Evolutionary conservation across 2,329 filamentous ascomycete species (phyloP).

Genomic region (Botrytis tulipae): DNA sequence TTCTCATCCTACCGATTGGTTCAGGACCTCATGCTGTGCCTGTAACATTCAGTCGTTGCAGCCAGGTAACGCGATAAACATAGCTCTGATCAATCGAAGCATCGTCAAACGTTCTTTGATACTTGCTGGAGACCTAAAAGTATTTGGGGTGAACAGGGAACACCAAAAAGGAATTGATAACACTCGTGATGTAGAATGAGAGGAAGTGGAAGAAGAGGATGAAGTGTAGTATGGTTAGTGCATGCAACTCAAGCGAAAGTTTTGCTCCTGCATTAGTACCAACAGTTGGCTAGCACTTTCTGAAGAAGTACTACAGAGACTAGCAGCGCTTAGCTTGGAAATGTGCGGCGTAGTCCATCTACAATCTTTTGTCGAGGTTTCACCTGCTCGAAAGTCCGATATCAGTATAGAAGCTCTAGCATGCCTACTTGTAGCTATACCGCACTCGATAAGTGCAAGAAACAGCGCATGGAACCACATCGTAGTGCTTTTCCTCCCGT

Average conservation of each 20-base stretch:
- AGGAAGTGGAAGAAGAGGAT: constrained; percentile 19
- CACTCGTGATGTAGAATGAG: constrained; percentile 29
- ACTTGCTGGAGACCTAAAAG: constrained; percentile 31
- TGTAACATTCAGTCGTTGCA: neutral
- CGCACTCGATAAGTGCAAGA: neutral
- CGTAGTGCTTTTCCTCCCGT: neutral
- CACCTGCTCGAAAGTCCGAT: neutral
- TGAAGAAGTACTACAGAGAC: neutral
- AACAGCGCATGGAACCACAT: neutral
- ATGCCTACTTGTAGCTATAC: too few relatives aligned
- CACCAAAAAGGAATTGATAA: constrained; percentile 30
- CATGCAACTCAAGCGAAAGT: neutral
- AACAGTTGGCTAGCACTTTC: neutral
- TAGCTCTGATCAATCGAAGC: neutral
- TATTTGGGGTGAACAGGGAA: constrained; percentile 32
- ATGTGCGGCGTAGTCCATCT: neutral
- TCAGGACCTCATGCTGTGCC: neutral
- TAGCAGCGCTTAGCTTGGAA: neutral
- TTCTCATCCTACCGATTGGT: neutral
- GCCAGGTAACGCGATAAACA: neutral
- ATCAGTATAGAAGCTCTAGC: neutral
- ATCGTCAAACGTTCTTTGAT: constrained; percentile 21
- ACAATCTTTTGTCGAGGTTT: too few relatives aligned
- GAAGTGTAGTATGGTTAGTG: neutral
- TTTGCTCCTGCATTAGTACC: neutral